Conservation (phyloP, 2,329 filamentous ascomycete genomes). For the Calonectria montana region DNA sequence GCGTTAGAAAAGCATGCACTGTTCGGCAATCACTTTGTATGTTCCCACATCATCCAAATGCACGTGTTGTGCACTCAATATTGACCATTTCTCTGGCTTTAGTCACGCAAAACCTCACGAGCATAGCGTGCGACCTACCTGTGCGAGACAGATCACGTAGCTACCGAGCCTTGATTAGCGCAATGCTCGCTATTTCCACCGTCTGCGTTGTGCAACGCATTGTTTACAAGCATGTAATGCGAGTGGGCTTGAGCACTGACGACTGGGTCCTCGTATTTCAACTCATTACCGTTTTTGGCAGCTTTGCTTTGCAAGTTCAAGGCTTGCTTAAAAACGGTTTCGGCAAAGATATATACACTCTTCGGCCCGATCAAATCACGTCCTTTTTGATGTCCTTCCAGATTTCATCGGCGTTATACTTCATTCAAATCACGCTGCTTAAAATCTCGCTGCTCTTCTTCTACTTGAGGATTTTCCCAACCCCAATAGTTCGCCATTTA, state of each 20-base stretch:
- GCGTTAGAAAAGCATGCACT: background rate
- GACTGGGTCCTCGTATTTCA: background rate
- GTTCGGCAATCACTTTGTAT: background rate
- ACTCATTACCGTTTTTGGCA: background rate
- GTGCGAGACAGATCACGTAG: background rate
- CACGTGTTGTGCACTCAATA: background rate
- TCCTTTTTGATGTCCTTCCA: background rate
- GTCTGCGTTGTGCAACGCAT: background rate
- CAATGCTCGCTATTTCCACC: background rate
- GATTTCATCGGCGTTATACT: background rate
- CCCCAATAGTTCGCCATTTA: background rate
- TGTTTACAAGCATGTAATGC: background rate
- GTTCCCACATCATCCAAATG: background rate
- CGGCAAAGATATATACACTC: background rate
- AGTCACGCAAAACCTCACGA: background rate
- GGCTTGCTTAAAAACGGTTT: background rate
- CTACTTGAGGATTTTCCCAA: constrained; percentile 2
- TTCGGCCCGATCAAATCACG: background rate
- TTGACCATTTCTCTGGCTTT: background rate
- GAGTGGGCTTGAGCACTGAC: background rate
- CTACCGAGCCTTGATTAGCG: background rate
- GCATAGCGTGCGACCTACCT: background rate
- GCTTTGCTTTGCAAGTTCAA: background rate
- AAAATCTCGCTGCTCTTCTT: background rate
- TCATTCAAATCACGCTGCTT: background rate